These are phyloP conservation scores for Musa beccarii DNA, from an alignment of 176 grass and related monocot species.

Conservation along the genomic window DNA sequence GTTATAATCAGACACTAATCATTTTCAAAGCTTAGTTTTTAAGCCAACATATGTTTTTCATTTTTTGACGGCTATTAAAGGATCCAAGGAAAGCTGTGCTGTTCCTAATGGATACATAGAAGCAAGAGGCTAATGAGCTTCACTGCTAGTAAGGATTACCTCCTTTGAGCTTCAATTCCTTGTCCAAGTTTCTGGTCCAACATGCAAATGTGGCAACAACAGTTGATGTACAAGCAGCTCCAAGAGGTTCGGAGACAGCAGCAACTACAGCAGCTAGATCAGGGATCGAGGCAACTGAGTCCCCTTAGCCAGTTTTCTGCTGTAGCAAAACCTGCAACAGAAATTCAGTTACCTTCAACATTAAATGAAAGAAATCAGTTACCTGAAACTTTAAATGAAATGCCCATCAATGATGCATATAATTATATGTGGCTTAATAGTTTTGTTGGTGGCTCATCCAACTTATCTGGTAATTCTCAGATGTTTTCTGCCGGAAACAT, in stretches of 20 bases:
- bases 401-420: conserved; percentile 43
- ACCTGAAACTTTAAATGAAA: conserved; percentile 51
- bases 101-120: too few species aligned
- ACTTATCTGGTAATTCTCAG: conserved; percentile 45
- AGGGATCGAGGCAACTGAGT: conserved; percentile 45
- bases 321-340: conserved; percentile 34
- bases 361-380: conserved; percentile 36
- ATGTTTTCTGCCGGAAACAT: conserved; percentile 43
- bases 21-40: background rate
- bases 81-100: background rate
- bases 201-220: conserved; percentile 78
- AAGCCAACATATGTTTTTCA: background rate
- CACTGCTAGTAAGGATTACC: background rate
- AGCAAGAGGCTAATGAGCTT: background rate
- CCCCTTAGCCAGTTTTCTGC: conserved; percentile 42
- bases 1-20: background rate
- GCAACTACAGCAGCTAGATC: conserved; percentile 61
- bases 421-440: conserved; percentile 55
- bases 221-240: conserved; percentile 76
- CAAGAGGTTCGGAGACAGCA: conserved; percentile 87
- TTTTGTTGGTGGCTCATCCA: conserved; percentile 34
- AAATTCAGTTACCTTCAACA: background rate
- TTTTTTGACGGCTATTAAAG: background rate
- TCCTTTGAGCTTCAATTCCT: background rate
- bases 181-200: background rate